phyloP scores from a whole-genome alignment of 2,329 filamentous ascomycete genomes.

The Capronia americana region DNA sequence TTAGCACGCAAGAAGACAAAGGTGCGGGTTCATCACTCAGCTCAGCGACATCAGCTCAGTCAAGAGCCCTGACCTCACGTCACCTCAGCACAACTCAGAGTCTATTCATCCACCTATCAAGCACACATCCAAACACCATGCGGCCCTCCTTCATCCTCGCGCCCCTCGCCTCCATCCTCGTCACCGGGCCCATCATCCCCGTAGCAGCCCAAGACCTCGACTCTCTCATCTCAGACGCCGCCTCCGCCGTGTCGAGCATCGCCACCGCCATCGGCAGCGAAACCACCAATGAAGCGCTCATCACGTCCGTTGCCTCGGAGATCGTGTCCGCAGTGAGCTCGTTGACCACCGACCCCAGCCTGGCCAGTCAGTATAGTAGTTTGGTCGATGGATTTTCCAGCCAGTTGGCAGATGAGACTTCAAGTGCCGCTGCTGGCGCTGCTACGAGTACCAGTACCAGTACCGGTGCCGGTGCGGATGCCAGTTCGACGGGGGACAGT shows the following conservation, averaged over 20 bases:
- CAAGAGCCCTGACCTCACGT: background rate
- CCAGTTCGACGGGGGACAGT: background rate
- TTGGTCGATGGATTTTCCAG: background rate
- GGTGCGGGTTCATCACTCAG: background rate
- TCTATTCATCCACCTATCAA: slow-evolving; percentile 4
- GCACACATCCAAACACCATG: background rate
- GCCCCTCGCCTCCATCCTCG: slow-evolving; percentile 18
- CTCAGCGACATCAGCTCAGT: background rate
- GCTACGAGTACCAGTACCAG: background rate
- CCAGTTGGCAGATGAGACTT: background rate
- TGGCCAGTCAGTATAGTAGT: slow-evolving; percentile 10
- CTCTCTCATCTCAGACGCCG: slow-evolving; percentile 17
- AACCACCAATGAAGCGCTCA: slow-evolving; percentile 21
- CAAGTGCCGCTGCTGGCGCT: background rate
- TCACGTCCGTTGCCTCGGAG: slow-evolving; percentile 24
- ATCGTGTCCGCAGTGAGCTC: slow-evolving; percentile 21
- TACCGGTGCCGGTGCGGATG: background rate
- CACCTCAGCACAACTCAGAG: background rate
- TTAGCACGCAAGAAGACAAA: background rate
- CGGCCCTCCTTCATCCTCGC: slow-evolving; percentile 21
- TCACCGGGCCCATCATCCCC: slow-evolving; percentile 1
- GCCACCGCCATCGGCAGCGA: slow-evolving; percentile 26
- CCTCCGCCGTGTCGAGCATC: slow-evolving; percentile 26
- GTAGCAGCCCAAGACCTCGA: slow-evolving; percentile 17
- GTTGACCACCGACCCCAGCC: slow-evolving; percentile 7